phyloP scores from a whole-genome alignment of 768 basidiomycete species.

The Hortiboletus flavorubellus region DNA sequence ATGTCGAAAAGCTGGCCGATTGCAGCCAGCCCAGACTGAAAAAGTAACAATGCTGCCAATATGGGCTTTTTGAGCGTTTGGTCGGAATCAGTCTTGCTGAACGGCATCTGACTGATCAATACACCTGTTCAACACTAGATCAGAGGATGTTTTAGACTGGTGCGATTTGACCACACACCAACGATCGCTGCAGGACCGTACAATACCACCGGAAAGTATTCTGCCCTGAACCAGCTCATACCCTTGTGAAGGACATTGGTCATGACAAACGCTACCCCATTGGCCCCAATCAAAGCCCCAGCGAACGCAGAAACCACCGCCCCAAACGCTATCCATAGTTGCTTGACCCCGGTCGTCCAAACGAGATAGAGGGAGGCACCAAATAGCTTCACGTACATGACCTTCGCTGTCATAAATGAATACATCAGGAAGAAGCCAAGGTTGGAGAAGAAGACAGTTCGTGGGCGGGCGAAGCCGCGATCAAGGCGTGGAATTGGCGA shows the following conservation, averaged over 20 bases:
- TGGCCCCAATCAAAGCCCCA: slow-evolving; percentile 61
- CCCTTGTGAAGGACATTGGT: slow-evolving; percentile 54
- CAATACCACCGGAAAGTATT: slow-evolving; percentile 58
- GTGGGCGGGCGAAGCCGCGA: slow-evolving; percentile 45
- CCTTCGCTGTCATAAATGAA: slow-evolving; percentile 66
- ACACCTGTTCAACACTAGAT: slow-evolving; percentile 42
- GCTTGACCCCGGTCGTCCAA: slow-evolving; percentile 27
- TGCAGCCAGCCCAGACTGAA: slow-evolving; percentile 56
- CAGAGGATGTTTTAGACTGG: neutral
- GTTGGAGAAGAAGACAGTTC: slow-evolving; percentile 76
- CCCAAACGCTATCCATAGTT: slow-evolving; percentile 37
- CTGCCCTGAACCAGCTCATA: slow-evolving; percentile 84
- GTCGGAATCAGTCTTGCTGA: slow-evolving; percentile 29
- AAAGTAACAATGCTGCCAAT: slow-evolving; percentile 58
- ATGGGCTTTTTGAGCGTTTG: slow-evolving; percentile 56
- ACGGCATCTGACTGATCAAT: slow-evolving; percentile 56
- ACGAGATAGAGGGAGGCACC: slow-evolving; percentile 45
- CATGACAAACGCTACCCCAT: slow-evolving; percentile 72
- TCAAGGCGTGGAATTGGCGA: slow-evolving; percentile 71
- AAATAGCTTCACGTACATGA: slow-evolving; percentile 56
- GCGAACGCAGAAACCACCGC: slow-evolving; percentile 51
- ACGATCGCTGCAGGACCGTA: slow-evolving; percentile 75
- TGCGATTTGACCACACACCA: slow-evolving; percentile 42
- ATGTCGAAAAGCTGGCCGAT: slow-evolving; percentile 61
- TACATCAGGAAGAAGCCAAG: slow-evolving; percentile 70